Base-by-base conservation (phyloP, 805 yeast species). In the Middelhovenomyces tepae region DNA sequence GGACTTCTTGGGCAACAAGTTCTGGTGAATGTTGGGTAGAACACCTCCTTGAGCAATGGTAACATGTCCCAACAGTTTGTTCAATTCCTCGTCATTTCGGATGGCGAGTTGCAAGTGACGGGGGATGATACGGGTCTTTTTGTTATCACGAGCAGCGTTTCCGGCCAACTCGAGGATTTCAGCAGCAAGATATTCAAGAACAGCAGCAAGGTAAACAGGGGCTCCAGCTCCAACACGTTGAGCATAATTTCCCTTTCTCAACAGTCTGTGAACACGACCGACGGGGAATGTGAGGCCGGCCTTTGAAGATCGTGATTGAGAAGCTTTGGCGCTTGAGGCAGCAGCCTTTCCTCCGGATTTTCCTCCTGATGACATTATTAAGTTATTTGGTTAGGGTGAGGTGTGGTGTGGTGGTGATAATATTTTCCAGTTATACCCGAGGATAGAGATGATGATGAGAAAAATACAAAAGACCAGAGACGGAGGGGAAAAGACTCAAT, bases 1-100 rank as follows among this genome's bases (percentile, higher is more conserved):
- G 32, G 57, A 44, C 55, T 57, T 59, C 71, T 79, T 73, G 64
- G 89, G 87, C 57, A 87, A 77, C 64, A 87, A 78, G 71, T 79
- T 78, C 68, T 78, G 85, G 71, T 84, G 95, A 61, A 86, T 83
- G 78, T 85, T 84, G 71, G 96, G 96, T 66, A 87, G 75, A 54
- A 89, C 96, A 83, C 96, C 96, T 79, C 96, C 96, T 69, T 86
- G 94, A 50, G 96, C 95, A 56, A 87, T 89, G 47, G 95, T 87
- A 48, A 89, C 98, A 63, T 85, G 85, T 46, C 79, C 77, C 48
- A 89, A 73, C 55, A 87, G 75, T 67, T 83, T 86, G 83, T 89
- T 87, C 66, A 89, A 76, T 69, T 89, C 96, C 70, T 89, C 96
- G 75, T 89, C 97, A 62, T 87, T 89, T 76, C 97, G 84, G 74